phyloP scores from a whole-genome alignment of 2,329 filamentous ascomycete genomes.

The Diplocarpon mali region DNA sequence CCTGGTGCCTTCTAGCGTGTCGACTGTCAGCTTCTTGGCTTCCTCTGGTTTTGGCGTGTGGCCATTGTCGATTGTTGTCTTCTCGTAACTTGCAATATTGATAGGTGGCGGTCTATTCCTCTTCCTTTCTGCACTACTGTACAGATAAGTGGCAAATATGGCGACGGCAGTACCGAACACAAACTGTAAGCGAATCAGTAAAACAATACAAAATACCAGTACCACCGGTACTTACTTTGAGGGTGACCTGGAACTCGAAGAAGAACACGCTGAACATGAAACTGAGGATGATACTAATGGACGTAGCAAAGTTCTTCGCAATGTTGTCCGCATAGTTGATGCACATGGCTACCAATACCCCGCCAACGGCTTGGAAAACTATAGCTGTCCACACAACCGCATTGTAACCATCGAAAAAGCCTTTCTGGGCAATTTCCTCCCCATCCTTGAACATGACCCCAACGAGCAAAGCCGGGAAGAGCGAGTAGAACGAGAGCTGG shows the following conservation, averaged over 20 bases:
- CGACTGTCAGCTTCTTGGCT: constrained; percentile 23
- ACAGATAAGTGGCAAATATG: constrained; percentile 73
- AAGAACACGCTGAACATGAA: constrained; percentile 77
- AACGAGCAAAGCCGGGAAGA: constrained; percentile 79
- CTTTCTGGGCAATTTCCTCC: constrained; percentile 66
- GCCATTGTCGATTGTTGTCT: constrained; percentile 34
- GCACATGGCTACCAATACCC: constrained; percentile 71
- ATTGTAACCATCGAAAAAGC: constrained; percentile 94
- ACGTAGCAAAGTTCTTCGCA: constrained; percentile 87
- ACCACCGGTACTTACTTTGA: constrained; percentile 46
- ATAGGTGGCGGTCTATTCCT: constrained; percentile 53
- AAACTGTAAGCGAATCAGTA: constrained; percentile 45
- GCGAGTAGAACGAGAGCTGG: constrained; percentile 85
- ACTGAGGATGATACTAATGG: constrained; percentile 81
- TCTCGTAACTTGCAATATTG: constrained; percentile 65
- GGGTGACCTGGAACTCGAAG: constrained; percentile 67
- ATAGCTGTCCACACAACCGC: constrained; percentile 83
- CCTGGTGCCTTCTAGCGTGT: constrained; percentile 26
- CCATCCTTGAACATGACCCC: constrained; percentile 85
- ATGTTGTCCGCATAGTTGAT: constrained; percentile 83
- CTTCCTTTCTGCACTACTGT: constrained; percentile 55
- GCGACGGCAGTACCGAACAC: constrained; percentile 70
- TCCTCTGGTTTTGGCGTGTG: constrained; percentile 26
- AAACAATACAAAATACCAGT: background rate
- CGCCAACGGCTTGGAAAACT: constrained; percentile 69